phyloP scores from a whole-genome alignment of 495 filamentous ascomycete genomes.

The Aspergillus taichungensis region DNA sequence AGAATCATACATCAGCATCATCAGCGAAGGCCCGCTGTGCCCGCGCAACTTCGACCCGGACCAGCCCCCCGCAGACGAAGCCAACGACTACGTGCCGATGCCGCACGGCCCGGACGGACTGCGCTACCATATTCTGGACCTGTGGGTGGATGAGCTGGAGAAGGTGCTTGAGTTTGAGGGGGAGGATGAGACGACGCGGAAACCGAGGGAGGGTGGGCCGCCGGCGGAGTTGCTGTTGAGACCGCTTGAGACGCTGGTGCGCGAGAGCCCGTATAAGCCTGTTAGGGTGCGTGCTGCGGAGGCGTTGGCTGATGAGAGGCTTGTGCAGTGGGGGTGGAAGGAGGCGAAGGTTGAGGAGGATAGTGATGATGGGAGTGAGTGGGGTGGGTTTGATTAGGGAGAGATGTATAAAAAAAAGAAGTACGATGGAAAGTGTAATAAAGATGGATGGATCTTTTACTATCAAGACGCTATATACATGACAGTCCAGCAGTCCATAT shows the following conservation, averaged over 20 bases:
- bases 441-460: background rate
- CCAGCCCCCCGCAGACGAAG: conserved; percentile 20
- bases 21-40: conserved; percentile 35
- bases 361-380: conserved; percentile 46
- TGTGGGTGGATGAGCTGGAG: conserved; percentile 83
- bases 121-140: conserved; percentile 79
- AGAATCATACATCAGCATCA: conserved; percentile 31
- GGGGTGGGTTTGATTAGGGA: conserved; percentile 67
- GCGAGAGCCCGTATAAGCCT: conserved; percentile 56
- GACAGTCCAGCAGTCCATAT: background rate
- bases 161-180: conserved; percentile 50
- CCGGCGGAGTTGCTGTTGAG: conserved; percentile 46
- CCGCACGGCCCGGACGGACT: conserved; percentile 64
- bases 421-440: background rate
- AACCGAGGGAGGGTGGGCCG: conserved; percentile 25
- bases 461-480: conserved; percentile 1
- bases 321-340: conserved; percentile 50
- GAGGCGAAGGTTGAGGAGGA: conserved; percentile 26
- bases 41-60: conserved; percentile 37
- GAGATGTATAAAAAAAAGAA: background rate
- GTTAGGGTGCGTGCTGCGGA: conserved; percentile 65
- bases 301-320: conserved; percentile 63
- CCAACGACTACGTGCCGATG: conserved; percentile 30
- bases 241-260: conserved; percentile 49
- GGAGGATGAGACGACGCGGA: conserved; percentile 23